A percentile compares a stretch with the other conserved stretches of the same genome.
Evolutionary conservation across 257 asterid species (phyloP).

Genomic region (Jaltomata sinuosa): DNA sequence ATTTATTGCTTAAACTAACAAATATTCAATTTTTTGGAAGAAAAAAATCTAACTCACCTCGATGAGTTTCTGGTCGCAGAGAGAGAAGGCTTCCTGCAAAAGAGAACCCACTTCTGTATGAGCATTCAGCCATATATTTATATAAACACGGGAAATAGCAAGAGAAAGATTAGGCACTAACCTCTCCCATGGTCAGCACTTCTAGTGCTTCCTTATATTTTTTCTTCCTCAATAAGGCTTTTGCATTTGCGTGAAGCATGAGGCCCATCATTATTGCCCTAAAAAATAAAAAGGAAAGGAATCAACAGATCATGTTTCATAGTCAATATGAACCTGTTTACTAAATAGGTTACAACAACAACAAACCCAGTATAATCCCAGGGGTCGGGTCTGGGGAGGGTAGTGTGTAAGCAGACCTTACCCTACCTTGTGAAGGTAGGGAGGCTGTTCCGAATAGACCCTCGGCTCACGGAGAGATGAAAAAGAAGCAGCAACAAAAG

Average conservation of each 20-base stretch:
- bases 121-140: neutral
- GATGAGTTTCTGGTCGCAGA: constrained; percentile 62
- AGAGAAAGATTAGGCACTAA: constrained; percentile 8
- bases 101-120: constrained; percentile 1
- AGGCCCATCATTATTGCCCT: constrained; percentile 98
- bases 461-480: neutral
- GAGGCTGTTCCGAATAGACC: neutral
- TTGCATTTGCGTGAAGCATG: constrained; percentile 87
- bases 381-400: neutral
- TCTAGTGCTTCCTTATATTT: constrained; percentile 74
- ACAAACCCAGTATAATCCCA: neutral
- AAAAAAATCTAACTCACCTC: constrained; percentile 42
- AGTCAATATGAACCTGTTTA: neutral
- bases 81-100: constrained; percentile 85
- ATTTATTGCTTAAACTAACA: neutral
- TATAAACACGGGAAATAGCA: neutral
- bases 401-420: neutral
- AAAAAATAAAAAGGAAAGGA: constrained; percentile 7
- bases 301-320: neutral
- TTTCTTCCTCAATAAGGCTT: constrained; percentile 54
- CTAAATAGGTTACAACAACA: neutral
- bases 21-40: neutral
- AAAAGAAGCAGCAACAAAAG: neutral
- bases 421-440: too few relatives aligned
- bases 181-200: constrained; percentile 95